phyloP scores from a whole-genome alignment of 768 basidiomycete species.

The Asterophora parasitica region DNA sequence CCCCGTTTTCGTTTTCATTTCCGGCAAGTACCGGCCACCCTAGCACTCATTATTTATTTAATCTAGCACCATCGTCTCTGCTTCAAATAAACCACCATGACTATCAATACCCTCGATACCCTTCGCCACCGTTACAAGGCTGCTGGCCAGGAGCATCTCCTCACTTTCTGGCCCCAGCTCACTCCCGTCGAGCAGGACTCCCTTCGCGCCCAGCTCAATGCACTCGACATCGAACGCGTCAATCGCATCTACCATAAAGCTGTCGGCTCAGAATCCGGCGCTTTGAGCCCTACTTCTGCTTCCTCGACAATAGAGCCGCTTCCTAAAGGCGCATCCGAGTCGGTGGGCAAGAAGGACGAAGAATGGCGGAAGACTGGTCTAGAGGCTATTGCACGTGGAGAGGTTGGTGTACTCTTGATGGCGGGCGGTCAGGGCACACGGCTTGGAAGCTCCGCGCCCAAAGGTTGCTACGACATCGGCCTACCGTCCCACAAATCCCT shows the following conservation, averaged over 20 bases:
- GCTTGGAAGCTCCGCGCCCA: conserved; percentile 86
- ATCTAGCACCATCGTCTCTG: conserved; percentile 1
- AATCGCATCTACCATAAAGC: conserved; percentile 85
- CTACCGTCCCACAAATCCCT: conserved; percentile 90
- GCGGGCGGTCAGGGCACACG: conserved; percentile 98
- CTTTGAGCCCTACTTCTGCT: conserved; percentile 29
- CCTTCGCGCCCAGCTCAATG: conserved; percentile 67
- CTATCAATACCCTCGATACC: conserved; percentile 51
- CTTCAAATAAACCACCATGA: conserved; percentile 36
- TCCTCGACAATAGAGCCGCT: conserved; percentile 64
- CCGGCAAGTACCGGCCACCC: conserved; percentile 19
- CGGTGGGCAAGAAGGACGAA: conserved; percentile 51
- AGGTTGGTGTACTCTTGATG: conserved; percentile 96
- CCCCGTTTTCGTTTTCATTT: neutral
- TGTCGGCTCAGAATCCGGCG: conserved; percentile 55
- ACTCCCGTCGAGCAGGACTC: conserved; percentile 54
- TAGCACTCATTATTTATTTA: neutral
- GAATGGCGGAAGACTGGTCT: conserved; percentile 82
- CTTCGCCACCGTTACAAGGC: conserved; percentile 63
- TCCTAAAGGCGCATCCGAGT: conserved; percentile 70
- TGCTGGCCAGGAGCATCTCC: conserved; percentile 85
- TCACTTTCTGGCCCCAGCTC: conserved; percentile 81
- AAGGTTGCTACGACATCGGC: conserved; percentile 97
- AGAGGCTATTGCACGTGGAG: conserved; percentile 70
- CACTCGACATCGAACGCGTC: conserved; percentile 85